Base-by-base conservation (phyloP, 768 basidiomycete genomes). In the Auriscalpium microsporum region DNA sequence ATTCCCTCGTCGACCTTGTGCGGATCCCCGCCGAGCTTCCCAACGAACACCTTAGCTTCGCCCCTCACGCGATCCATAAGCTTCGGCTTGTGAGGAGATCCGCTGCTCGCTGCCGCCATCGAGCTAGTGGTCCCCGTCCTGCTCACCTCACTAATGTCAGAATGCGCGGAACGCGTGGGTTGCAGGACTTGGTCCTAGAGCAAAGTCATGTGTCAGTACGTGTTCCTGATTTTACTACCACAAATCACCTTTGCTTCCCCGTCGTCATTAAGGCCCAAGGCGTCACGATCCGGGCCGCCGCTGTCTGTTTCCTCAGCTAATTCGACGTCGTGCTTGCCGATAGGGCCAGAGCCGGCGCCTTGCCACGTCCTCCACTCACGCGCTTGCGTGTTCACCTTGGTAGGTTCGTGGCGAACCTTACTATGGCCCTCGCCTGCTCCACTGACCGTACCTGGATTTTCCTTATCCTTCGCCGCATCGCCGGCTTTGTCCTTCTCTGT, bases 41-140 rank as follows among this genome's bases (percentile, higher is more conserved):
- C 56, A 38, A 44, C 38, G n/a, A 57, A 3, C 7, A 57, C 21
- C 52, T 48, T 53, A 3, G 42, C 37, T 38, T 49, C 56, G 9
- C 56, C 56, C 19, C 28, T 52, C 33, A 57, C 37, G 19, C 52
- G 38, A 10, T 57, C 56, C 51, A 52, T 38, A 10, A 57, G 49
- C 28, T 40, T 54, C 13, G 40, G 21, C 35, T 57, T 57, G 9
- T 36, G 42, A 45, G 13, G 33, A 19, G 14, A 14, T 13, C 40
- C 54, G 38, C 40, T 45, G 17, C n/a, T 17, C 13, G 23, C 45
- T 14, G 45, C 28, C 33, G 19, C 19, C 23, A 17, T 17, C 10
- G 45, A 44, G 28, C 6, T 48, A 36, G 50, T n/a, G 21, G 1
- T 28, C 16, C 8, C 34, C n/a, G 23, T 33, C 28, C 53, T 54